These are phyloP conservation scores for Mucor plumbeus DNA, from an alignment of 371 early-diverging fungal species.

Conservation along the genomic window DNA sequence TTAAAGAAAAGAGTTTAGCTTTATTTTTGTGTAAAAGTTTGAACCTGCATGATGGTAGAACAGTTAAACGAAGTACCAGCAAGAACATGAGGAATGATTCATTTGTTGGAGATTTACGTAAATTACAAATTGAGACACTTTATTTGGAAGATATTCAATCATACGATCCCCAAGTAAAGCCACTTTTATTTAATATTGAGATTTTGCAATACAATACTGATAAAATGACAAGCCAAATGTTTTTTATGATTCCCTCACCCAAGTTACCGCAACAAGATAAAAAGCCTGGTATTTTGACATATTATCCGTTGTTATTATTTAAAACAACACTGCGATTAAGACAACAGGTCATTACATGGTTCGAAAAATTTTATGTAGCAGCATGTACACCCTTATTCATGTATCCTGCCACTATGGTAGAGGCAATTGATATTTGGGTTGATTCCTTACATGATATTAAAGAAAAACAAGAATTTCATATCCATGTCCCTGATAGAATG, in stretches of 20 bases:
- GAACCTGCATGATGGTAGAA: not conserved
- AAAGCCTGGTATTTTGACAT: not conserved
- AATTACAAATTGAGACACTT: not conserved
- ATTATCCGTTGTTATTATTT: slow-evolving; percentile 8
- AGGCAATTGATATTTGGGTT: not conserved
- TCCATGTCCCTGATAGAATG: slow-evolving; percentile 1
- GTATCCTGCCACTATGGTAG: not conserved
- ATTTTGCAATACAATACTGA: not conserved
- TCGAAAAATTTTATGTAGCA: not conserved
- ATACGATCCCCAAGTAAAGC: not conserved
- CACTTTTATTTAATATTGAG: not conserved
- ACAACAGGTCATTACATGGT: not conserved
- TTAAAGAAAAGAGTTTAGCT: not conserved
- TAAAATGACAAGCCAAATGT: not conserved
- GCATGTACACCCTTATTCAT: not conserved
- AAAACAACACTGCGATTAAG: not conserved
- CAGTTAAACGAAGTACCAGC: not conserved
- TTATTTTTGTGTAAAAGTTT: not conserved
- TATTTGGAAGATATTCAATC: not conserved
- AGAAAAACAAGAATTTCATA: not conserved
- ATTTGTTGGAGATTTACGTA: not conserved
- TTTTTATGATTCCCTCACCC: not conserved
- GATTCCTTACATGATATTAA: not conserved
- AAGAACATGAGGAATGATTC: not conserved
- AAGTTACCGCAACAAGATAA: not conserved